These are phyloP conservation scores for Talaromyces albobiverticillius DNA, from an alignment of 2,329 filamentous ascomycete species.

Conservation along the genomic window DNA sequence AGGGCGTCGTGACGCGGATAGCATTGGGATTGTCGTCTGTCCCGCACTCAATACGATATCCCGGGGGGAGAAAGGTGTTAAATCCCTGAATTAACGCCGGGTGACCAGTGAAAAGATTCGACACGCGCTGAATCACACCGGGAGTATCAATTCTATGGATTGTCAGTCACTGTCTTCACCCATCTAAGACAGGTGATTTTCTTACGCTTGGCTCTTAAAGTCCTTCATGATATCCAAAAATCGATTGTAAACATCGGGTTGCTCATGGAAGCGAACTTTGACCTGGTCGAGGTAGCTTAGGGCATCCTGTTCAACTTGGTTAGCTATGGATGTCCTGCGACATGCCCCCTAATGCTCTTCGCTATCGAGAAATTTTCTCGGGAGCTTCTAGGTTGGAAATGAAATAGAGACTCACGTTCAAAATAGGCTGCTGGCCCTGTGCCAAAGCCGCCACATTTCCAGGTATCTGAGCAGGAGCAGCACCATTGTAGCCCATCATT, in stretches of 20 bases:
- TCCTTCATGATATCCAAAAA: constrained; percentile 99
- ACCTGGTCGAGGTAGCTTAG: constrained; percentile 97
- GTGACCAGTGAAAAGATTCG: constrained; percentile 91
- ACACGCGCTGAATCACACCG: constrained; percentile 94
- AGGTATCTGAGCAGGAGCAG: constrained; percentile 43
- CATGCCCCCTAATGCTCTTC: too few species aligned
- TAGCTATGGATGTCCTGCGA: too few species aligned
- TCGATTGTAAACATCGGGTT: constrained; percentile 94
- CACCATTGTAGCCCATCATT: constrained; percentile 49
- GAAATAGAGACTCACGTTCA: constrained; percentile 52
- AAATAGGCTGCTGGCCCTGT: constrained; percentile 79
- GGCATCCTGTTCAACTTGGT: constrained; percentile 56
- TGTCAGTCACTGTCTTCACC: constrained; percentile 16
- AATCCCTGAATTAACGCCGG: constrained; percentile 96
- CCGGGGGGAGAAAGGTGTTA: constrained; percentile 93
- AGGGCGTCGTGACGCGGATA: constrained; percentile 93
- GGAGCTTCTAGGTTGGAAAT: too few species aligned
- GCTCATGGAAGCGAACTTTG: constrained; percentile 95
- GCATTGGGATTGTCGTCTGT: constrained; percentile 91
- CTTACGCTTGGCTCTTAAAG: constrained; percentile 94
- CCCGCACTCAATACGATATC: constrained; percentile 95
- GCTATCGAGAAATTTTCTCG: too few species aligned
- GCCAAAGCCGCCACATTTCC: constrained; percentile 59
- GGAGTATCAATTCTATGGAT: constrained; percentile 78
- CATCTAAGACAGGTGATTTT: constrained; percentile 26